These are phyloP conservation scores for Epichloe typhina DNA, from an alignment of 2,329 filamentous ascomycete genomes.

Conservation along the genomic window DNA sequence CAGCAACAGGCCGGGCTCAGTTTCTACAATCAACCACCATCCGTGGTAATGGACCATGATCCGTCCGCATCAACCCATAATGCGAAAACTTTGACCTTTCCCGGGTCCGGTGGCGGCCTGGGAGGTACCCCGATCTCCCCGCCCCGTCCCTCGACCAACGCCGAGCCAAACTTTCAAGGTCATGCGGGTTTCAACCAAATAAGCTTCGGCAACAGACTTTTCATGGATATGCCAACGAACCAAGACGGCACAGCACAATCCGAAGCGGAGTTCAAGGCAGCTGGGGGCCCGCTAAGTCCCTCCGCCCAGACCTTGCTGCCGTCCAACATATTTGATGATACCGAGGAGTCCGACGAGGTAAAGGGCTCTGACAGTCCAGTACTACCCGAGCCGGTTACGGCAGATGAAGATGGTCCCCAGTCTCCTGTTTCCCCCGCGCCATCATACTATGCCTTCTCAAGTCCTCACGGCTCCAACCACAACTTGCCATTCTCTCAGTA, in stretches of 20 bases:
- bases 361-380: constrained; percentile 20
- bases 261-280: constrained; percentile 48
- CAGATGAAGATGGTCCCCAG: constrained; percentile 33
- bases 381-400: constrained; percentile 17
- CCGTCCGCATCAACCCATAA: constrained; percentile 23
- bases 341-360: constrained; percentile 41
- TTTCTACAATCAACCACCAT: constrained; percentile 33
- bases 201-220: constrained; percentile 40
- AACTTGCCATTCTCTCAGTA: constrained; percentile 43
- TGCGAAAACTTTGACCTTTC: constrained; percentile 30
- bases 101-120: constrained; percentile 1
- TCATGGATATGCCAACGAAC: constrained; percentile 33
- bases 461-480: constrained; percentile 47
- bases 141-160: constrained; percentile 1
- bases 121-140: constrained; percentile 3
- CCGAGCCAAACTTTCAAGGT: constrained; percentile 31
- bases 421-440: constrained; percentile 47
- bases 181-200: constrained; percentile 41
- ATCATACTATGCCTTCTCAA: constrained; percentile 45
- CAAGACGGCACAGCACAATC: constrained; percentile 31
- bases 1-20: constrained; percentile 27
- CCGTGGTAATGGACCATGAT: constrained; percentile 36
- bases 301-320: constrained; percentile 63
- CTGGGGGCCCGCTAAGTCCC: constrained; percentile 61
- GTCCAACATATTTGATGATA: constrained; percentile 50